phyloP scores from a whole-genome alignment of 306 rosid genomes.

The Glycyrrhiza uralensis region DNA sequence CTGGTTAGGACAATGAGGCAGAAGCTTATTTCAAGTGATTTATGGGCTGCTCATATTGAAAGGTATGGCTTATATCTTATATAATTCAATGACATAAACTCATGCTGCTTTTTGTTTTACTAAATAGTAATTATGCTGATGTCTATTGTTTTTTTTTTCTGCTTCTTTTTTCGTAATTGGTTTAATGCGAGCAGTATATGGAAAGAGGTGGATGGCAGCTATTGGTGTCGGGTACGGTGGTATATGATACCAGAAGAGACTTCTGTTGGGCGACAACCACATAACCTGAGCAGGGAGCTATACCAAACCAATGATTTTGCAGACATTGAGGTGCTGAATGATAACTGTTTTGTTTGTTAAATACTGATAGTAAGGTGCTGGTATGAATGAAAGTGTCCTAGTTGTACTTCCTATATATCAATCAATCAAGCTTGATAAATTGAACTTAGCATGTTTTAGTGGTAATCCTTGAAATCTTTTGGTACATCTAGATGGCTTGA shows the following conservation, averaged over 20 bases:
- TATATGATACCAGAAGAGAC: slow-evolving; percentile 91
- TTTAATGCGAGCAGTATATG: slow-evolving; percentile 56
- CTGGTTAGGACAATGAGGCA: slow-evolving; percentile 66
- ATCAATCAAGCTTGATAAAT: background rate
- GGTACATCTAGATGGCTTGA: background rate
- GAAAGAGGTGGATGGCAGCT: slow-evolving; percentile 73
- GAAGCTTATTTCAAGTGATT: slow-evolving; percentile 76
- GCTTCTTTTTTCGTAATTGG: slow-evolving; percentile 1
- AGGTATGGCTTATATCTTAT: slow-evolving; percentile 36
- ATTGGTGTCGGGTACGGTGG: slow-evolving; percentile 77
- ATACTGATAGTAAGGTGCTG: background rate
- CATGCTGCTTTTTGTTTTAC: background rate
- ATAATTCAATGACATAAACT: background rate
- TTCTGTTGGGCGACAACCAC: slow-evolving; percentile 80
- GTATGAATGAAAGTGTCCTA: background rate
- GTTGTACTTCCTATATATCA: background rate
- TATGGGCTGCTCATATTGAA: slow-evolving; percentile 84
- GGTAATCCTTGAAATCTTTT: background rate
- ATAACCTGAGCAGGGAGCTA: slow-evolving; percentile 84
- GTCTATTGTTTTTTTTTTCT: background rate
- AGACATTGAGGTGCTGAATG: slow-evolving; percentile 66
- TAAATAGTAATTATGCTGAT: background rate
- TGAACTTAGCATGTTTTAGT: slow-evolving; percentile 5
- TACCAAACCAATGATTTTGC: slow-evolving; percentile 78
- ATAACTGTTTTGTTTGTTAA: slow-evolving; percentile 18